Base-by-base conservation (phyloP, 139 green algal species). In the Klebsormidium nitens region DNA sequence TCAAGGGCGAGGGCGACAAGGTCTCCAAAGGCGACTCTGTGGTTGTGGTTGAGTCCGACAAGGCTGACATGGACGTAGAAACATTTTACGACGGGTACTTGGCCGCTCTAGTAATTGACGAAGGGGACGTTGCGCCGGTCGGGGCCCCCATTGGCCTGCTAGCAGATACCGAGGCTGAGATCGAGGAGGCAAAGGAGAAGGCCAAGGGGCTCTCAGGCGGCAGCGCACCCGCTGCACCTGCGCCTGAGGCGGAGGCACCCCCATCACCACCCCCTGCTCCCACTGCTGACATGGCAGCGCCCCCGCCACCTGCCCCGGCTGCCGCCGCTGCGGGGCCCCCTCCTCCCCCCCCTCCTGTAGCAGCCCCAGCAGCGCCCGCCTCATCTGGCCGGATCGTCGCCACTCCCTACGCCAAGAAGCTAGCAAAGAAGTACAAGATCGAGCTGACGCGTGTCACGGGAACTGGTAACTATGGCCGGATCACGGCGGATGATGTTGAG, bases 11-110 rank as follows among this genome's bases (percentile, higher is more conserved):
- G 4, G 93, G 93, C 48, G 93, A 98, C 77, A 90, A 88, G 67
- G 84, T 98, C 29, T 82, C 36, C 35, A 94, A 95, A 76, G 91
- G 91, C 58, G 88, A 97, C 85, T 75, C 84, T 32, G 83, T 99
- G 19, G 91, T 99, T n/a, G 94, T 99, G 2, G 91, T 97, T 23
- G 93, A 96, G 85, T 95, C 88, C 4, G 94, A 99, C 83, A 99
- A 99, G 82, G 94, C 93, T 11, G 93, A 97, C 71, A 98, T 98
- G 93, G 92, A 97, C 71, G 94, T 97, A 1, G 94, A 98, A 81
- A 93, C 88, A 28, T 97, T 97, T 79, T 84, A 83, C 23, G 87
- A 94, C 26, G 93, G 93, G 42, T 91, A 91, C 71, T 78, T 98
- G 35, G 93, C 81, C 23, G 72, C 82, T n/a, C 91, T 97, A 36